A percentile compares a stretch with the other conserved stretches of the same genome.
These are phyloP conservation scores for Chalciporus sphaerocephalus DNA, from an alignment of 768 basidiomycete species.

Conservation along the genomic window DNA sequence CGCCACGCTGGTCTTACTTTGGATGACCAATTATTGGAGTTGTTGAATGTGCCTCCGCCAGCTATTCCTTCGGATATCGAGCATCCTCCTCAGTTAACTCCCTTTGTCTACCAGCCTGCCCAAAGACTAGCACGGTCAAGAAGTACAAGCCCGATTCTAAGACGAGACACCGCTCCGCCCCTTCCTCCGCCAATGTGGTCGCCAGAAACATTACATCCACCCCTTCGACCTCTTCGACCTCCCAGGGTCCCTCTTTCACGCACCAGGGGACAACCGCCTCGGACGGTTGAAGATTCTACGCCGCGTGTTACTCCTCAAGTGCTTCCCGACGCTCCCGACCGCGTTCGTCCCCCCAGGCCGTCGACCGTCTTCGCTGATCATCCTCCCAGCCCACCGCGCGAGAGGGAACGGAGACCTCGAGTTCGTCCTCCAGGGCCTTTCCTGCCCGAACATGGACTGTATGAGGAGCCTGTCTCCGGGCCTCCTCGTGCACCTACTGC, in stretches of 20 bases:
- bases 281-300: neutral
- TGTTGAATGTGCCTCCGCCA: constrained; percentile 47
- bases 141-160: constrained; percentile 38
- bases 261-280: neutral
- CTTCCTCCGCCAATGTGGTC: constrained; percentile 21
- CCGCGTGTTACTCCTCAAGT: constrained; percentile 11
- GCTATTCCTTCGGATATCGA: constrained; percentile 39
- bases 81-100: constrained; percentile 49
- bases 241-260: constrained; percentile 9
- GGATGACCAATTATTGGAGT: constrained; percentile 56
- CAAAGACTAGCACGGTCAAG: constrained; percentile 37
- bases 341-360: constrained; percentile 6
- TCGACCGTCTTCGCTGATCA: neutral
- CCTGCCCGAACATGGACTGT: constrained; percentile 18
- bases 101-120: constrained; percentile 51
- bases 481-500: constrained; percentile 22
- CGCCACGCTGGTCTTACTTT: constrained; percentile 46
- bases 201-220: constrained; percentile 17
- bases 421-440: constrained; percentile 21
- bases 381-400: constrained; percentile 13
- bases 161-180: constrained; percentile 25
- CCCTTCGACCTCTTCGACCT: constrained; percentile 5
- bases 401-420: constrained; percentile 17
- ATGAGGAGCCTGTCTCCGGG: constrained; percentile 1
- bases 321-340: constrained; percentile 3